These are phyloP conservation scores for Lactarius deliciosus DNA, from an alignment of 768 basidiomycete genomes.

Conservation along the genomic window DNA sequence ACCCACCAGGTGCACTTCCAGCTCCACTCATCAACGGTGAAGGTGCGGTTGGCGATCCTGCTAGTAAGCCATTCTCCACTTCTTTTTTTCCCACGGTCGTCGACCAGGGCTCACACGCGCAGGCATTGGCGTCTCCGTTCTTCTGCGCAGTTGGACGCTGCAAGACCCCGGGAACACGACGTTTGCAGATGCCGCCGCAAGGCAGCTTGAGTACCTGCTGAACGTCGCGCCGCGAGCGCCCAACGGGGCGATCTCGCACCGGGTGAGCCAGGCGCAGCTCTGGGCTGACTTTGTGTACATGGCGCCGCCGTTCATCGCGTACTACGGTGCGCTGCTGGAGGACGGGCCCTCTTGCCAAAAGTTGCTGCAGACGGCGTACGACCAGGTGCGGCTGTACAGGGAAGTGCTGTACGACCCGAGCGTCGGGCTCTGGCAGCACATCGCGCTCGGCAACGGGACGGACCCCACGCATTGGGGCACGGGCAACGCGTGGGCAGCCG, in stretches of 20 bases:
- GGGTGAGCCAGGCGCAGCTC: constrained; percentile 51
- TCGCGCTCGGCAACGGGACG: constrained; percentile 45
- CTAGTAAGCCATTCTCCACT: constrained; percentile 41
- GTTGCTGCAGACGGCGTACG: constrained; percentile 50
- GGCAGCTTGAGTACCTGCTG: constrained; percentile 52
- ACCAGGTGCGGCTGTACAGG: constrained; percentile 57
- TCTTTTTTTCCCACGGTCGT: background rate
- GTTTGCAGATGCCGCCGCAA: constrained; percentile 43
- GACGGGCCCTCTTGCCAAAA: constrained; percentile 37
- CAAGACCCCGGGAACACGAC: constrained; percentile 34
- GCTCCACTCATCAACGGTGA: constrained; percentile 47
- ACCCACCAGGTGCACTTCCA: constrained; percentile 38
- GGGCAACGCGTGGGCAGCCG: constrained; percentile 73
- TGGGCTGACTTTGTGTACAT: constrained; percentile 63
- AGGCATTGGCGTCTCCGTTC: constrained; percentile 55
- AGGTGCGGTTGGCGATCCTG: constrained; percentile 60
- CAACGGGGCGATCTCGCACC: constrained; percentile 61
- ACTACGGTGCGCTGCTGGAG: constrained; percentile 52
- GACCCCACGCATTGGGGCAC: constrained; percentile 60
- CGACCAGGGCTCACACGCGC: background rate
- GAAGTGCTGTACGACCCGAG: constrained; percentile 45
- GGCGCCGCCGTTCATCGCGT: constrained; percentile 67
- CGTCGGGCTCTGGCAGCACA: constrained; percentile 56
- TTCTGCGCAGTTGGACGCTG: constrained; percentile 55
- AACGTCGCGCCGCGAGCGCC: constrained; percentile 44